Evolutionary conservation across 2,329 filamentous ascomycete species (phyloP).

Genomic region (Neoarthrinium moseri): DNA sequence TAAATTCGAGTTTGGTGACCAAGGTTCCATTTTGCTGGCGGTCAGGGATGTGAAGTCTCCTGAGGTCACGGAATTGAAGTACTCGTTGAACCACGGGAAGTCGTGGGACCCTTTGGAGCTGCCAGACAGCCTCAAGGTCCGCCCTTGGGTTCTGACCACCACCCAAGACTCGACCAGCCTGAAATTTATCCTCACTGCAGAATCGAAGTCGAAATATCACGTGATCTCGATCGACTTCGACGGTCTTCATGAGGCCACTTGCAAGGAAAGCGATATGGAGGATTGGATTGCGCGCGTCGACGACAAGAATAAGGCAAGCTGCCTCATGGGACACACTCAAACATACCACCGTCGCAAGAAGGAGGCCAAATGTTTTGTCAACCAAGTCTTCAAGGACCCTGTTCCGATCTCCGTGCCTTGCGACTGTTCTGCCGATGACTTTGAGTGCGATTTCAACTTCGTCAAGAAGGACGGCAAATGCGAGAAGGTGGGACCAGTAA

Average conservation of each 20-base stretch:
- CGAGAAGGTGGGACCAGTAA: slow-evolving; percentile 59
- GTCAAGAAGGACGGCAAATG: slow-evolving; percentile 69
- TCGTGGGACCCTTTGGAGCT: slow-evolving; percentile 75
- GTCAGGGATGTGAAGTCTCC: slow-evolving; percentile 70
- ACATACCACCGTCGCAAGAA: slow-evolving; percentile 83
- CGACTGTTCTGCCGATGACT: slow-evolving; percentile 80
- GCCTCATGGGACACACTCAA: slow-evolving; percentile 95
- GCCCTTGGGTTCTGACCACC: slow-evolving; percentile 75
- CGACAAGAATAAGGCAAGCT: slow-evolving; percentile 76
- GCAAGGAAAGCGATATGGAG: slow-evolving; percentile 76
- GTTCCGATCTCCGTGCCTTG: slow-evolving; percentile 70
- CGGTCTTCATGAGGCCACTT: slow-evolving; percentile 76
- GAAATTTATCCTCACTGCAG: slow-evolving; percentile 80
- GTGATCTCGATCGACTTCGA: slow-evolving; percentile 82
- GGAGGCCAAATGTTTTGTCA: slow-evolving; percentile 84
- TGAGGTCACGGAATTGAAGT: slow-evolving; percentile 58
- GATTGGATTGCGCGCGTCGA: slow-evolving; percentile 84
- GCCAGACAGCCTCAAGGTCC: slow-evolving; percentile 64
- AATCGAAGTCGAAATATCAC: slow-evolving; percentile 52
- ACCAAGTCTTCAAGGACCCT: slow-evolving; percentile 79
- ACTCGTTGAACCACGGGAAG: slow-evolving; percentile 87
- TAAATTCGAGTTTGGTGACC: slow-evolving; percentile 95
- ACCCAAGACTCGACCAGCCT: slow-evolving; percentile 89
- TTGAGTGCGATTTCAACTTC: slow-evolving; percentile 97
- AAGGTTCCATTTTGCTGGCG: slow-evolving; percentile 85